phyloP scores from a whole-genome alignment of 2,329 filamentous ascomycete genomes.

The Penicillium fuscoglaucum region DNA sequence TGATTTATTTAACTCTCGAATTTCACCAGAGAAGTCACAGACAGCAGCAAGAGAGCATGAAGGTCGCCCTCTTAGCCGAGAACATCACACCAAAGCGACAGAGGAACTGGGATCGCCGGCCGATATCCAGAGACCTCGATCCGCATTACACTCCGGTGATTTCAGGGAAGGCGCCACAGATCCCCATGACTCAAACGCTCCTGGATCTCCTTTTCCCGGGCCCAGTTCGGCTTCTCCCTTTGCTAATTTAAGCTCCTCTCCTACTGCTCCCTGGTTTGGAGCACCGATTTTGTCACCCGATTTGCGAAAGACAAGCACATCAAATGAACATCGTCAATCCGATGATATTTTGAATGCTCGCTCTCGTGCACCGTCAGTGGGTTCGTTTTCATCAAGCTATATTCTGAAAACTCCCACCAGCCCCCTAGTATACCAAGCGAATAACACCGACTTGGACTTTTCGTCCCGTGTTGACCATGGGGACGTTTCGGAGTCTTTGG shows the following conservation, averaged over 20 bases:
- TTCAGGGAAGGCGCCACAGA: slow-evolving; percentile 52
- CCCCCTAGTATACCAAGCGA: slow-evolving; percentile 84
- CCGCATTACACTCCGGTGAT: slow-evolving; percentile 65
- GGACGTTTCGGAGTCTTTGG: slow-evolving; percentile 49
- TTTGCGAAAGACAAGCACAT: neutral
- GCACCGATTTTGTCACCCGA: slow-evolving; percentile 28
- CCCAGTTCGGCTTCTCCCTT: slow-evolving; percentile 15
- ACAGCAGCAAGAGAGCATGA: slow-evolving; percentile 15
- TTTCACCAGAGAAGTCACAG: slow-evolving; percentile 21
- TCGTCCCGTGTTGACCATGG: slow-evolving; percentile 55
- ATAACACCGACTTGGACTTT: slow-evolving; percentile 73
- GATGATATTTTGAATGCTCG: slow-evolving; percentile 26
- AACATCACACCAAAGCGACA: slow-evolving; percentile 40
- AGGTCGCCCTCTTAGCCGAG: slow-evolving; percentile 16
- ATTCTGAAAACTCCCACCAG: slow-evolving; percentile 86
- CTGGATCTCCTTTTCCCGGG: slow-evolving; percentile 24
- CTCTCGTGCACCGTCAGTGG: slow-evolving; percentile 60
- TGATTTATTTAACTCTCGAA: slow-evolving; percentile 29
- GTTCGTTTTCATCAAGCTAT: slow-evolving; percentile 76
- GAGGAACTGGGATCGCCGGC: slow-evolving; percentile 55
- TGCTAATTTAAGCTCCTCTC: slow-evolving; percentile 48
- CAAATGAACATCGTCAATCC: slow-evolving; percentile 10
- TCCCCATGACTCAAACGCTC: slow-evolving; percentile 25
- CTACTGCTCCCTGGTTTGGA: slow-evolving; percentile 58
- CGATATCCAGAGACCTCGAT: slow-evolving; percentile 78